Evolutionary conservation across 2,329 filamentous ascomycete species (phyloP).

Genomic region (Aureobasidium sp.): DNA sequence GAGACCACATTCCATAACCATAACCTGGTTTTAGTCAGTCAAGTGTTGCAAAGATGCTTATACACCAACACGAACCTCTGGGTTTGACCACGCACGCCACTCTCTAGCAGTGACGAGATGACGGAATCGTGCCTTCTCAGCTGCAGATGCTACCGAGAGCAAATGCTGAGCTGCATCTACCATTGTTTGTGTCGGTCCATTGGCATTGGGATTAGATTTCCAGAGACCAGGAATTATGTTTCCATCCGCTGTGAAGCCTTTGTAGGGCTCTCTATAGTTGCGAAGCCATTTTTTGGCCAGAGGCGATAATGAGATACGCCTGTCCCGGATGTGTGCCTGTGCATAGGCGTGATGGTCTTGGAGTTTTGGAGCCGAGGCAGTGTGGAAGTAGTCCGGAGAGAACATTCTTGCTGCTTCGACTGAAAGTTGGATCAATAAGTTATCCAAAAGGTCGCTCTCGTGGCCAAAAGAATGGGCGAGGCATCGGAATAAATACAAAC

Average conservation of each 20-base stretch:
- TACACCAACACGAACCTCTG: conserved; percentile 35
- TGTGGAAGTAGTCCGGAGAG: conserved; percentile 6
- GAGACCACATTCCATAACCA: conserved; percentile 55
- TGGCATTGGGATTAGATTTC: conserved; percentile 15
- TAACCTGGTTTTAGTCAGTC: conserved; percentile 33
- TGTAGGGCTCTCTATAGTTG: conserved; percentile 51
- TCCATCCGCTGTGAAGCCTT: conserved; percentile 61
- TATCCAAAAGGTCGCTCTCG: background rate
- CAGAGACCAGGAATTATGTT: conserved; percentile 19
- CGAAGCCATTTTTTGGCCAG: conserved; percentile 20
- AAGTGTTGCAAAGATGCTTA: background rate
- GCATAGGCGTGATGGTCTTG: conserved; percentile 1
- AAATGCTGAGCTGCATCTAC: conserved; percentile 35
- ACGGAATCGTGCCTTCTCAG: conserved; percentile 40
- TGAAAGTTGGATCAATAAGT: background rate
- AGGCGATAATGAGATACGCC: conserved; percentile 18
- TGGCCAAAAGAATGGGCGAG: background rate
- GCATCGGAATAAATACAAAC: conserved; percentile 5
- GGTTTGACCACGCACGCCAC: conserved; percentile 63
- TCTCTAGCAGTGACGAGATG: conserved; percentile 60
- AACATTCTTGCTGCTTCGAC: background rate
- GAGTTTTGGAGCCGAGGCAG: background rate
- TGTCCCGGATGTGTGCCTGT: background rate
- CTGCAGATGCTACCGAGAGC: conserved; percentile 32
- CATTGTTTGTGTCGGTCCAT: conserved; percentile 45